These are phyloP conservation scores for Aspergillus ochraceoroseus DNA, from an alignment of 2,329 filamentous ascomycete genomes.

Conservation along the genomic window DNA sequence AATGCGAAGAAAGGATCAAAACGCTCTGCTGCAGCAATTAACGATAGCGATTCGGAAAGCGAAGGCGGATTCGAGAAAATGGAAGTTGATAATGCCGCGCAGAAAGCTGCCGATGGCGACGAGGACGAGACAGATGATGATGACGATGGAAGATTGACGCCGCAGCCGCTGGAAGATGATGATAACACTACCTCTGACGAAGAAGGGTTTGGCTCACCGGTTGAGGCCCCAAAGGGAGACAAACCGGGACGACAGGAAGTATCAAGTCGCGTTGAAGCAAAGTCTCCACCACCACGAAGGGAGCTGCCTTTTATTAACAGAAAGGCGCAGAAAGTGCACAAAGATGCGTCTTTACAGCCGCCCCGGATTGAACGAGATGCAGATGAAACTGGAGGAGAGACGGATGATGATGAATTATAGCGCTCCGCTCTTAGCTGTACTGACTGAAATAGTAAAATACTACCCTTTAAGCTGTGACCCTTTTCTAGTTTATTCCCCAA, in stretches of 20 bases:
- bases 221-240: constrained; percentile 1
- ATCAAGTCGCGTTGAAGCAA: constrained; percentile 10
- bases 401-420: constrained; percentile 43
- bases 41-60: constrained; percentile 26
- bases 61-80: constrained; percentile 38
- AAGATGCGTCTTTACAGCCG: neutral
- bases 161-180: constrained; percentile 34
- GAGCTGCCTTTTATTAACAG: constrained; percentile 42
- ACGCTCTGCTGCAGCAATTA: constrained; percentile 24
- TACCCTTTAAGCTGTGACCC: no score
- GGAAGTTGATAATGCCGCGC: constrained; percentile 29
- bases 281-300: constrained; percentile 38
- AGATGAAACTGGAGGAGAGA: constrained; percentile 33
- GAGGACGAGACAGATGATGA: constrained; percentile 28
- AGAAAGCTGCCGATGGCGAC: constrained; percentile 10
- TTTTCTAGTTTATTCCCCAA: no score
- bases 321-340: constrained; percentile 16
- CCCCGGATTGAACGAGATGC: constrained; percentile 14
- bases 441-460: no score
- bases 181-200: constrained; percentile 31
- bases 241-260: constrained; percentile 3
- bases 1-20: constrained; percentile 24
- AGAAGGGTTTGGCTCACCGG: constrained; percentile 13
- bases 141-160: constrained; percentile 27
- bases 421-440: no score